phyloP scores from a whole-genome alignment of 2,329 filamentous ascomycete genomes.

The Colletotrichum sp. region DNA sequence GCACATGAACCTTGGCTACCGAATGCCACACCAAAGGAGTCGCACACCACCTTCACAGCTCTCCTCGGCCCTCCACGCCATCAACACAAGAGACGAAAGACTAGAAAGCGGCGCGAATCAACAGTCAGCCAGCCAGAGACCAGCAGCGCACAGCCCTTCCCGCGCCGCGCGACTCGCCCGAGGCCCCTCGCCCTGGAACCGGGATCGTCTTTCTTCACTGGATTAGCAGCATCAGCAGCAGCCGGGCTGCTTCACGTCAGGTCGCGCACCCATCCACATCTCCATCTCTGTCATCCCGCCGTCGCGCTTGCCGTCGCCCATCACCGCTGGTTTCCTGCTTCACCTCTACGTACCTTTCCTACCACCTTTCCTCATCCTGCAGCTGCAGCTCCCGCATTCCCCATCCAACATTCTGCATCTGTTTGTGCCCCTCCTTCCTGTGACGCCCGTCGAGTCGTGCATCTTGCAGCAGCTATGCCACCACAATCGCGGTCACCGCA shows the following conservation, averaged over 20 bases:
- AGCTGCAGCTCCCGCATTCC: constrained; percentile 1
- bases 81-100: neutral
- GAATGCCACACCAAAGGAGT: neutral
- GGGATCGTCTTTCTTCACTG: neutral
- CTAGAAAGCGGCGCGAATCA: neutral
- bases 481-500: neutral
- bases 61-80: neutral
- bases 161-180: constrained; percentile 3
- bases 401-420: constrained; percentile 4
- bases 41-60: neutral
- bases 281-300: neutral
- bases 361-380: neutral
- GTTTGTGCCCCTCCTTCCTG: neutral
- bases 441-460: neutral
- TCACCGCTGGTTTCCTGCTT: constrained; percentile 1
- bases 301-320: neutral
- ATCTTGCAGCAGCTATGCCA: neutral
- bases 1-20: neutral
- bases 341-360: neutral
- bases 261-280: neutral
- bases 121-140: neutral
- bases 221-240: neutral
- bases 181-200: neutral
- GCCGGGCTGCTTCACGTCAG: neutral
- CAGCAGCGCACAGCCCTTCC: neutral